phyloP scores from a whole-genome alignment of 1,284 basidiomycete species.

The Cutaneotrichosporon dermatis region DNA sequence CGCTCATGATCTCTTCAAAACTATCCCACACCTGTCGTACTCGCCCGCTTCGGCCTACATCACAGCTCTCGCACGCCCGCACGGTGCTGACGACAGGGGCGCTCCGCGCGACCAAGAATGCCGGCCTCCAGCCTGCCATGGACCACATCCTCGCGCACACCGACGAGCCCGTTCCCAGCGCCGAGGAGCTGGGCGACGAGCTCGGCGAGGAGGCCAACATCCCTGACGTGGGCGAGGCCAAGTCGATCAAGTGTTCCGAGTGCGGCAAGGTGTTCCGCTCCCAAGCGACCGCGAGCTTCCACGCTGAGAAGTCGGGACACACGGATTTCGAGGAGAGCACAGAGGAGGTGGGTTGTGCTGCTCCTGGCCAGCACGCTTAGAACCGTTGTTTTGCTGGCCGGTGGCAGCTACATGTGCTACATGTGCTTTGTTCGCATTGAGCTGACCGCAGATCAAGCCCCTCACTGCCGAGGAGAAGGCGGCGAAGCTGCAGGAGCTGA shows the following conservation, averaged over 20 bases:
- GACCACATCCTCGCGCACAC: constrained; percentile 77
- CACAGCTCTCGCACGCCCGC: not conserved
- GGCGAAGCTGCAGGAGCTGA: constrained; percentile 70
- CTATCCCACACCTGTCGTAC: not conserved
- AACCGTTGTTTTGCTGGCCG: too few species aligned
- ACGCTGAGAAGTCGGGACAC: constrained; percentile 93
- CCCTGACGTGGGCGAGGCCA: constrained; percentile 12
- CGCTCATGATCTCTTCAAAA: too few species aligned
- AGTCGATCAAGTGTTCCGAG: constrained; percentile 49
- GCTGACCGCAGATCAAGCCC: constrained; percentile 53
- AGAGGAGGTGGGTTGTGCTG: constrained; percentile 63
- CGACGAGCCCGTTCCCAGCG: constrained; percentile 61
- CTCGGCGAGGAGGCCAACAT: constrained; percentile 27
- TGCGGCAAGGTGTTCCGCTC: constrained; percentile 86
- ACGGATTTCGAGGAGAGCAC: constrained; percentile 91
- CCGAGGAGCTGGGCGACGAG: constrained; percentile 52
- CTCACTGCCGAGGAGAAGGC: constrained; percentile 93
- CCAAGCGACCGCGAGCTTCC: constrained; percentile 82
- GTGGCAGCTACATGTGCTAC: too few species aligned
- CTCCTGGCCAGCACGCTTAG: too few species aligned
- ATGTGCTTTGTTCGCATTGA: too few species aligned
- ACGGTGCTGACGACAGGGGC: constrained; percentile 59
- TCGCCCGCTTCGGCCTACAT: not conserved
- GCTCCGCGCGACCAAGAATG: constrained; percentile 67
- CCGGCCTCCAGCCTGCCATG: constrained; percentile 80